Evolutionary conservation across 2,329 filamentous ascomycete genomes (phyloP).

Genomic region (Fusarium sororula): DNA sequence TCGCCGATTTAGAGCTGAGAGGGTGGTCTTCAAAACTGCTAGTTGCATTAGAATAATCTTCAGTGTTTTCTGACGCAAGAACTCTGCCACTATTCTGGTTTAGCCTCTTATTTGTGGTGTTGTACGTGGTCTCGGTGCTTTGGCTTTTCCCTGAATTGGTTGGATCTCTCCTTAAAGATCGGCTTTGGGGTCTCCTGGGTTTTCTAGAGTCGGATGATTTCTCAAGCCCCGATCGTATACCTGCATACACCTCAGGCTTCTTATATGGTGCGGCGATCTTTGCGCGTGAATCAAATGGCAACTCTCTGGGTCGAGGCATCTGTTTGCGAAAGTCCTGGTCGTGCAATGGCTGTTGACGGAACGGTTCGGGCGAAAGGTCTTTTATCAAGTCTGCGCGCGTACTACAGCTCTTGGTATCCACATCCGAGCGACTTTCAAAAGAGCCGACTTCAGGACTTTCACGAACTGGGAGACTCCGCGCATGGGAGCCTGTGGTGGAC

Average conservation of each 20-base stretch:
- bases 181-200: too few species aligned
- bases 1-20: neutral
- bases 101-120: neutral
- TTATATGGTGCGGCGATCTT: neutral
- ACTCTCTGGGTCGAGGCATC: constrained; percentile 45
- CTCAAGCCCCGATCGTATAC: neutral
- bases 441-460: neutral
- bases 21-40: too few species aligned
- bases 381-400: constrained; percentile 1
- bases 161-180: neutral
- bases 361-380: neutral
- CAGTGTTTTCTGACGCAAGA: neutral
- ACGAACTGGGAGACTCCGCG: neutral
- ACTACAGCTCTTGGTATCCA: neutral
- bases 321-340: constrained; percentile 38
- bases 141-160: neutral
- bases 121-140: neutral
- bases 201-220: neutral
- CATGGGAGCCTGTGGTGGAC: neutral
- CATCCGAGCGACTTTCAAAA: neutral
- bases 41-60: neutral
- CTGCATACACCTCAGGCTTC: neutral
- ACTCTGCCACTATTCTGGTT: neutral
- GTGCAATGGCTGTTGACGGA: neutral
- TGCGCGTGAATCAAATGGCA: constrained; percentile 39